Evolutionary conservation across 1,139 yeast genomes (phyloP).

Genomic region (Tardiomyces depauwii): DNA sequence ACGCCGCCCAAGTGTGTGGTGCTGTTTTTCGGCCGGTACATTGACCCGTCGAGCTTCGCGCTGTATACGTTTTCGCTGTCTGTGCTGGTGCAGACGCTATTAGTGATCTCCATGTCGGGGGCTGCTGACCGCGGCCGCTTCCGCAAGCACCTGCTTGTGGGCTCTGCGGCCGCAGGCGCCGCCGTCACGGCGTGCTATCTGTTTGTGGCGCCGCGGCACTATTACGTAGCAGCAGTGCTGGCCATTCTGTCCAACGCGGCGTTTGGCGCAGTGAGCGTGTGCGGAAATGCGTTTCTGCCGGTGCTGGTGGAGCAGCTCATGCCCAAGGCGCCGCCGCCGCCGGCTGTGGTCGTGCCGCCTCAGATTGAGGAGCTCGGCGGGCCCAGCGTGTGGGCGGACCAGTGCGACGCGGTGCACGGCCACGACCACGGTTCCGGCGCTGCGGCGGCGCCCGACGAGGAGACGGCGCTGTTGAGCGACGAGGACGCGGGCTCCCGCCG

Average conservation of each 20-base stretch:
- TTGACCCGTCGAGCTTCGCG: conserved; percentile 60
- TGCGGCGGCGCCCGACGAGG: not conserved
- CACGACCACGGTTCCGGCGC: too few species aligned
- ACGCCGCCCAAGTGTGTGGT: conserved; percentile 30
- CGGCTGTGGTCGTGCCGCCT: conserved; percentile 2
- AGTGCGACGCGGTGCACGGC: not conserved
- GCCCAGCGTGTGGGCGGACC: not conserved
- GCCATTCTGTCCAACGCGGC: conserved; percentile 54
- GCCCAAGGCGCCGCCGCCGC: conserved; percentile 6
- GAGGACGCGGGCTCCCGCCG: not conserved
- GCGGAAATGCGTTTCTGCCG: conserved; percentile 64
- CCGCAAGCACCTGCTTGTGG: conserved; percentile 40
- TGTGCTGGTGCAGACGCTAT: conserved; percentile 50
- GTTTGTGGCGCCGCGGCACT: conserved; percentile 32
- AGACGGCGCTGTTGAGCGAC: not conserved
- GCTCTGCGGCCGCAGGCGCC: conserved; percentile 47
- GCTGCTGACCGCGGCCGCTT: conserved; percentile 46
- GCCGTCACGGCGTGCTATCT: conserved; percentile 37
- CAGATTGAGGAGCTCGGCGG: not conserved
- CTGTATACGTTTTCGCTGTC: conserved; percentile 55
- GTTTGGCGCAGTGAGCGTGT: conserved; percentile 62
- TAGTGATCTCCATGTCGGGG: conserved; percentile 59
- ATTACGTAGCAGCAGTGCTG: conserved; percentile 42
- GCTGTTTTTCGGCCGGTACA: conserved; percentile 37
- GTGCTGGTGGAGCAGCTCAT: conserved; percentile 35